phyloP scores from a whole-genome alignment of 805 yeast genomes.

The Isabelozyma gotoi region DNA sequence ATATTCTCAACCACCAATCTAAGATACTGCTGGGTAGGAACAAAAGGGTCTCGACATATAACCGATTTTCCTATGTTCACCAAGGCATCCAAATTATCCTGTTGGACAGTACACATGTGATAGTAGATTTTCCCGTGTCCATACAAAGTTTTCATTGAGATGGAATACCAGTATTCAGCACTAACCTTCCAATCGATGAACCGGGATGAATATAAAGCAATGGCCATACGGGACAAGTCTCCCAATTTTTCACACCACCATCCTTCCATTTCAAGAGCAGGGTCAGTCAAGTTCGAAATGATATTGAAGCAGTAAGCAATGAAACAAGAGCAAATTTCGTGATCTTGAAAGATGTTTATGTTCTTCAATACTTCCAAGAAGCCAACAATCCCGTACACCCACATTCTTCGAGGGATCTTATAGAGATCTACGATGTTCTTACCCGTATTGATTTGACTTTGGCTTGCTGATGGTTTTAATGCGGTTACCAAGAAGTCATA shows the following conservation, averaged over 20 bases:
- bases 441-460: conserved; percentile 63
- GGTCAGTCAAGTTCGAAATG: conserved; percentile 53
- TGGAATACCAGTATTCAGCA: conserved; percentile 80
- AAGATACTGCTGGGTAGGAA: conserved; percentile 77
- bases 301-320: conserved; percentile 70
- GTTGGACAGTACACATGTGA: conserved; percentile 86
- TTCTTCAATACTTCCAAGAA: conserved; percentile 75
- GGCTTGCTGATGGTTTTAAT: conserved; percentile 55
- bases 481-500: conserved; percentile 73
- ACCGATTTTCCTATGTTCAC: conserved; percentile 79
- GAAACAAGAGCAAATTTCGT: conserved; percentile 74
- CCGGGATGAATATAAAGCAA: conserved; percentile 75
- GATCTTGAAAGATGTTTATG: conserved; percentile 72
- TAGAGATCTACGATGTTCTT: conserved; percentile 74
- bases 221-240: conserved; percentile 84
- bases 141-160: conserved; percentile 69
- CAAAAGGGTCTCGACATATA: conserved; percentile 78
- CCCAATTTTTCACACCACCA: conserved; percentile 88
- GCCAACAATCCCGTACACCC: conserved; percentile 86
- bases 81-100: conserved; percentile 71
- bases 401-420: conserved; percentile 74
- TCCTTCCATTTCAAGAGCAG: conserved; percentile 57
- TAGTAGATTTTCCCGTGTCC: conserved; percentile 86
- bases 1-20: conserved; percentile 78
- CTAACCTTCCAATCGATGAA: conserved; percentile 84